phyloP scores from a whole-genome alignment of 371 early-diverging fungal species.

The Mortierella sp. region DNA sequence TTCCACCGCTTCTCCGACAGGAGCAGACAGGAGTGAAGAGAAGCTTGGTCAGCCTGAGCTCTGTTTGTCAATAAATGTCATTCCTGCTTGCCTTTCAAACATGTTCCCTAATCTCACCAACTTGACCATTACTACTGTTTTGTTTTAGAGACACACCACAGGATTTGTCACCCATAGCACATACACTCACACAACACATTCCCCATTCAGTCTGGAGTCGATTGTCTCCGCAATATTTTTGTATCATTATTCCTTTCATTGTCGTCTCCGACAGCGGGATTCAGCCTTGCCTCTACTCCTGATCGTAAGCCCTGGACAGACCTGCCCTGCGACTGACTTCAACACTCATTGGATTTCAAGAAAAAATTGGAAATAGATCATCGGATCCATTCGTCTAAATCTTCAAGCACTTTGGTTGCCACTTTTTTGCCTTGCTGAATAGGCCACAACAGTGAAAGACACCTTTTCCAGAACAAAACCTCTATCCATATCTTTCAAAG shows the following conservation, averaged over 20 bases:
- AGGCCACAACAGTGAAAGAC: not conserved
- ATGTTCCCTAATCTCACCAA: not conserved
- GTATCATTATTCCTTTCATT: not conserved
- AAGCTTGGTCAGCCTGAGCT: not conserved
- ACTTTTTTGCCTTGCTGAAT: not conserved
- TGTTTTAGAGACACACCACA: not conserved
- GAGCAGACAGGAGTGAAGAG: not conserved
- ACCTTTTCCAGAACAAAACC: not conserved
- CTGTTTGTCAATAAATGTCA: not conserved
- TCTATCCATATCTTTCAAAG: not conserved
- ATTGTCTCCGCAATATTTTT: not conserved
- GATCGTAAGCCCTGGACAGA: not conserved
- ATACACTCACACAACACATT: not conserved
- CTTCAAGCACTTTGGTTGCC: not conserved
- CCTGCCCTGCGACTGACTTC: not conserved
- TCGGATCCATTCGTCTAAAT: constrained; percentile 3
- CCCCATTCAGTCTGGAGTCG: not conserved
- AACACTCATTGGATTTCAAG: not conserved
- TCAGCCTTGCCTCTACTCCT: not conserved
- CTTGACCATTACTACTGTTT: not conserved
- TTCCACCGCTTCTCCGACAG: not conserved
- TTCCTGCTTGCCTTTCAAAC: not conserved
- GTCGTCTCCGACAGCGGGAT: not conserved
- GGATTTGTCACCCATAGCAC: not conserved
- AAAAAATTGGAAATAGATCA: not conserved